Conservation (phyloP, 208 protist genomes). For the Strigomonas oncopelti region DNA sequence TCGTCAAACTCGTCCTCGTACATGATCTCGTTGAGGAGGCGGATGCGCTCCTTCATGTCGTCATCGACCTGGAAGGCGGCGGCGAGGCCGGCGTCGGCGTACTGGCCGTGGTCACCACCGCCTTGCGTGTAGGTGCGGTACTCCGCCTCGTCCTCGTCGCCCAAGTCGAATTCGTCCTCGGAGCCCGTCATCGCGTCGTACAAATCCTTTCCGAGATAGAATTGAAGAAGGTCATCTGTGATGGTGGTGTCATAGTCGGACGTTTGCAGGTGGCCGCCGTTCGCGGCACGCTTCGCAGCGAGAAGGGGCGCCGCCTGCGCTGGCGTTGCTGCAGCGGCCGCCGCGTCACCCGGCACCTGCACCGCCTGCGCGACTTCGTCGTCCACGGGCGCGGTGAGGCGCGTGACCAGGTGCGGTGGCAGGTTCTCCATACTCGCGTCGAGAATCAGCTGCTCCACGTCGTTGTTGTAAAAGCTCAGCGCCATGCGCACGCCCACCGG, state of each 20-base stretch:
- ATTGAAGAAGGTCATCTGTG: constrained; percentile 27
- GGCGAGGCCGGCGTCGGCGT: constrained; percentile 20
- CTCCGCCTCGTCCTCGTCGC: constrained; percentile 22
- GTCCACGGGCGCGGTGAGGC: constrained; percentile 26
- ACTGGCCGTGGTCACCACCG: constrained; percentile 19
- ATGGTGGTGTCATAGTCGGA: constrained; percentile 39
- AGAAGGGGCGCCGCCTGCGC: not conserved
- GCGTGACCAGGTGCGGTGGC: constrained; percentile 64
- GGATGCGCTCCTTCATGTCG: constrained; percentile 73
- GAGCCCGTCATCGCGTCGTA: constrained; percentile 40
- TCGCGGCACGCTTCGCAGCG: not conserved
- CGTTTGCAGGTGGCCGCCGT: constrained; percentile 9
- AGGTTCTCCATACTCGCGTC: constrained; percentile 85
- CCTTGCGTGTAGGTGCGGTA: constrained; percentile 16
- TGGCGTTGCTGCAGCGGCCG: not conserved
- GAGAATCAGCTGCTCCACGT: constrained; percentile 86
- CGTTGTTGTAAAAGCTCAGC: constrained; percentile 79
- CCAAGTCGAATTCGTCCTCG: constrained; percentile 36
- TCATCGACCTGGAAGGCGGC: constrained; percentile 74
- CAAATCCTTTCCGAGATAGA: constrained; percentile 38
- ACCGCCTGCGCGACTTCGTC: constrained; percentile 21
- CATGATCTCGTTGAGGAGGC: constrained; percentile 80
- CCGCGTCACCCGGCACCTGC: constrained; percentile 14
- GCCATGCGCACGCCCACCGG: constrained; percentile 46
- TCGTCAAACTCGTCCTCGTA: constrained; percentile 90